Conservation (phyloP, 2,329 filamentous ascomycete species). For the Phoma herbarum region DNA sequence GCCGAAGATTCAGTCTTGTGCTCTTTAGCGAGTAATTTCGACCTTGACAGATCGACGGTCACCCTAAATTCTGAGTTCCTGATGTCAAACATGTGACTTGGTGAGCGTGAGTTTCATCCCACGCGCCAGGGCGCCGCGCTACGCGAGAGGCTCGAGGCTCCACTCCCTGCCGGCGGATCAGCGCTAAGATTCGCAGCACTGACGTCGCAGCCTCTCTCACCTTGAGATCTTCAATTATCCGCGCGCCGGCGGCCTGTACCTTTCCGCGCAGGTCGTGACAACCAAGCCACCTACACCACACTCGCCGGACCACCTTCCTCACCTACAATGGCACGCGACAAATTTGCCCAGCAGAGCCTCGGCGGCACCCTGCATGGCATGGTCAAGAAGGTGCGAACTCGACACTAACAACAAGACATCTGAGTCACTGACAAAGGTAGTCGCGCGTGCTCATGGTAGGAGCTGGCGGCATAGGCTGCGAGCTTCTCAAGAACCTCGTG, state of each 20-base stretch:
- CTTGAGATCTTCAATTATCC: slow-evolving; percentile 20
- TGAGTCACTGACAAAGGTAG: slow-evolving; percentile 59
- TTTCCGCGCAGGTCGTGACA: slow-evolving; percentile 31
- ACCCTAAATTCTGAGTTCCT: neutral
- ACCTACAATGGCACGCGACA: slow-evolving; percentile 58
- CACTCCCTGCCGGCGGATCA: slow-evolving; percentile 20
- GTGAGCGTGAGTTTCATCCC: slow-evolving; percentile 20
- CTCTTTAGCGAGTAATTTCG: no score
- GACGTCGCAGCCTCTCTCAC: slow-evolving; percentile 35
- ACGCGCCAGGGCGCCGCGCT: slow-evolving; percentile 31
- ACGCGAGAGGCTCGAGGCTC: slow-evolving; percentile 41
- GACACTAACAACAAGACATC: slow-evolving; percentile 5
- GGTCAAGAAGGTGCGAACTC: slow-evolving; percentile 67
- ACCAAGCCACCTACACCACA: slow-evolving; percentile 22
- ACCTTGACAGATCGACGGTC: neutral
- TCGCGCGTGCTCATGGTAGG: slow-evolving; percentile 91
- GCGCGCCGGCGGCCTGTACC: slow-evolving; percentile 16
- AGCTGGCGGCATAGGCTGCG: slow-evolving; percentile 96
- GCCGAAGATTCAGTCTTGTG: neutral
- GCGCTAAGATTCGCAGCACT: slow-evolving; percentile 29
- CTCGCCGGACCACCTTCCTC: slow-evolving; percentile 12
- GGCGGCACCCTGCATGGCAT: slow-evolving; percentile 68
- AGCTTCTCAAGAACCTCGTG: slow-evolving; percentile 95
- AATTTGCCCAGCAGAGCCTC: slow-evolving; percentile 68
- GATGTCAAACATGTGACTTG: slow-evolving; percentile 16